Conservation (phyloP, 768 basidiomycete species). For the Lactarius deliciosus region DNA sequence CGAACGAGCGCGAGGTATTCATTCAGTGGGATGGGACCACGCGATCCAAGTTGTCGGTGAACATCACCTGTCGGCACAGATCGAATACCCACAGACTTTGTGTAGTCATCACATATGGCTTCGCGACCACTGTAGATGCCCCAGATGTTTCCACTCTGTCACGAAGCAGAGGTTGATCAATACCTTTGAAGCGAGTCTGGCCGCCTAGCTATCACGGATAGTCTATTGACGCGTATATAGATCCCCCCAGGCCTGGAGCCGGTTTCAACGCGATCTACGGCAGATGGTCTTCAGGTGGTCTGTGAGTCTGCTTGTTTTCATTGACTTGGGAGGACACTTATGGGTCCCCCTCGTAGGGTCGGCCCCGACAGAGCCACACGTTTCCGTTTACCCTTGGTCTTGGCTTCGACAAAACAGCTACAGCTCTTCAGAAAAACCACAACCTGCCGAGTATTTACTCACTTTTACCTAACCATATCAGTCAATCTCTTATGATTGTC, state of each 20-base stretch:
- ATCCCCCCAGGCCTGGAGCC: conserved; percentile 77
- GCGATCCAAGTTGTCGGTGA: conserved; percentile 76
- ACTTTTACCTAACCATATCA: conserved; percentile 8
- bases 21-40: conserved; percentile 71
- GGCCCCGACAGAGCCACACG: conserved; percentile 60
- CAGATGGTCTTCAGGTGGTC: conserved; percentile 66
- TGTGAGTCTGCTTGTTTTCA: conserved; percentile 48
- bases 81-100: background rate
- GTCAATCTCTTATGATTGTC: background rate
- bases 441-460: conserved; percentile 47
- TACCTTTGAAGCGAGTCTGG: conserved; percentile 67
- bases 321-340: background rate
- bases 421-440: conserved; percentile 50
- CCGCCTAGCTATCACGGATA: background rate
- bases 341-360: conserved; percentile 38
- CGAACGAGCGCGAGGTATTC: conserved; percentile 59
- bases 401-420: conserved; percentile 82
- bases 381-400: conserved; percentile 84
- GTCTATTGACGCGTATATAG: conserved; percentile 40
- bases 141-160: conserved; percentile 78
- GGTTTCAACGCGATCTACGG: conserved; percentile 50
- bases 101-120: conserved; percentile 88
- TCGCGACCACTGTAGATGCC: conserved; percentile 89
- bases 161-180: conserved; percentile 91
- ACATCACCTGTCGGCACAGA: conserved; percentile 4